Evolutionary conservation across 257 asterid genomes (phyloP), one percentile per base, ranked within the genome.

Genomic region (Primulina tabacum): DNA sequence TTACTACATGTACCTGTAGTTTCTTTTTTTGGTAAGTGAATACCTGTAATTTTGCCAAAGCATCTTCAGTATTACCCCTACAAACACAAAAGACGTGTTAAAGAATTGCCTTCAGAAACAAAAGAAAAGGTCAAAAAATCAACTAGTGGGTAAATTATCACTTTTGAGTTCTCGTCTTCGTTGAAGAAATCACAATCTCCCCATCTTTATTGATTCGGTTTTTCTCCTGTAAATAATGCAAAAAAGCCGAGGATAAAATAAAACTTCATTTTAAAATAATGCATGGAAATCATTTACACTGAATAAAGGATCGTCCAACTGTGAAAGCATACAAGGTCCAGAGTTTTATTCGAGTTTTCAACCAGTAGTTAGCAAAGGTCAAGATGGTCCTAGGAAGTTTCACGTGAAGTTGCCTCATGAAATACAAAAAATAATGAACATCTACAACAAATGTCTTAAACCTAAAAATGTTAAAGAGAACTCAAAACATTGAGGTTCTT

Each of bases 11-110:
- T 76, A 82, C 85, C 85, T 80, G 82, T 52, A 85, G 60, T 73
- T 82, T 76, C 75, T 71, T 82, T 77, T 71, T 82, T 62, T 58
- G 68, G 63, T 74, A 71, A 62, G 56, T 62, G 75, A 83, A 66
- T 85, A 89, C 97, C 98, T 92, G 97, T 82, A 92, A 77, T 80
- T 92, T 89, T 9, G 82, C 86, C 82, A 88, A 76, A 57, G 98
- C 96, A 80, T 92, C 97, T 81, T 89, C 98, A 21, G 83, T 71
- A 72, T 92, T 92, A 52, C 95, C 87, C 91, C 96, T 92, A 81
- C 24, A 82, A 37, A 64, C 63, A 70, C 75, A 33, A 73, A 59
- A 24, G 58, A 30, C 37, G 61, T 8, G 75, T 73, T 18, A 60
- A 79, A 62, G 68, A 76, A 35, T 34, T 62, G 74, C 4, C 61